These are phyloP conservation scores for Euphrasia confusa DNA, from an alignment of 257 asterid species.

Conservation along the genomic window DNA sequence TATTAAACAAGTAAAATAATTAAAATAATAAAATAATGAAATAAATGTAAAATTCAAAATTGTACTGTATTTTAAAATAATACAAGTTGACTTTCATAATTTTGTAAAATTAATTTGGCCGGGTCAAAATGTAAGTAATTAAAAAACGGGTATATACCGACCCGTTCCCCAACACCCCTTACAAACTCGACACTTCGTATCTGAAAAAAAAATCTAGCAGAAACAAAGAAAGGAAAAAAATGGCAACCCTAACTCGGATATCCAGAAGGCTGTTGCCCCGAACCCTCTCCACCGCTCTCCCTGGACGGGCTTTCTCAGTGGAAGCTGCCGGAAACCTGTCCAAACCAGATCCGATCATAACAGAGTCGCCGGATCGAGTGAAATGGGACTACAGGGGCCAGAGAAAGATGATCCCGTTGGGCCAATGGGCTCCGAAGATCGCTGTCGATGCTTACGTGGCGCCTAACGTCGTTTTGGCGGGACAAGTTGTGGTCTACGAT, in stretches of 20 bases:
- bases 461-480: conserved; percentile 77
- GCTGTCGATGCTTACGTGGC: conserved; percentile 92
- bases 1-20: no score
- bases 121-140: no score
- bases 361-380: conserved; percentile 59
- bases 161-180: no score
- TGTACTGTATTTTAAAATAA: no score
- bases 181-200: background rate
- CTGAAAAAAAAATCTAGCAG: conserved; percentile 6
- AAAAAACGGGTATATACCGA: no score
- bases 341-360: conserved; percentile 29
- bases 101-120: no score
- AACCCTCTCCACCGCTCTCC: conserved; percentile 32
- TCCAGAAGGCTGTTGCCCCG: conserved; percentile 56
- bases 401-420: conserved; percentile 60
- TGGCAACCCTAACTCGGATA: conserved; percentile 62
- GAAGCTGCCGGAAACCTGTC: conserved; percentile 29
- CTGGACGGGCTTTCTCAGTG: conserved; percentile 42
- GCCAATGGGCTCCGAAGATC: conserved; percentile 75
- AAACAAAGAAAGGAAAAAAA: conserved; percentile 18
- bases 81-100: no score
- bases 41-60: no score
- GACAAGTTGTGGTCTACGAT: conserved; percentile 71
- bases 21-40: no score
- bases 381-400: conserved; percentile 90